These are phyloP conservation scores for Crepidotus variabilis DNA, from an alignment of 768 basidiomycete species.

Conservation along the genomic window DNA sequence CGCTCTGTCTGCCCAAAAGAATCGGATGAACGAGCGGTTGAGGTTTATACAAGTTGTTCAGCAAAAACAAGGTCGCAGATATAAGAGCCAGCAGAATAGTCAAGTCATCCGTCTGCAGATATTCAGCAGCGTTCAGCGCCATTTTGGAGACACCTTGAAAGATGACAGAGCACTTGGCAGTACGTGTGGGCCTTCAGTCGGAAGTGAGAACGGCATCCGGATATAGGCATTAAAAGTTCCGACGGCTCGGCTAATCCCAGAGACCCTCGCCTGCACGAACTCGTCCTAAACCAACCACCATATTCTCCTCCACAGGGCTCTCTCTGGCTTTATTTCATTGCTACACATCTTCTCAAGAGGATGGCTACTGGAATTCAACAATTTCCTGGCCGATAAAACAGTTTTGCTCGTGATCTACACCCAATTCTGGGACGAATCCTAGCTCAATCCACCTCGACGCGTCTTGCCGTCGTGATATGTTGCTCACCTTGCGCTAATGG, in stretches of 20 bases:
- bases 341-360: not conserved
- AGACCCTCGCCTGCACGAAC: not conserved
- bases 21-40: slow-evolving; percentile 92
- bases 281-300: not conserved
- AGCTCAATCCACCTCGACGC: not conserved
- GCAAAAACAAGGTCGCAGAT: slow-evolving; percentile 70
- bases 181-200: not conserved
- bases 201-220: not conserved
- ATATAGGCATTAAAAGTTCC: not conserved
- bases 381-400: not conserved
- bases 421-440: not conserved
- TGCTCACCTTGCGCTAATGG: not conserved
- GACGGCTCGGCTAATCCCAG: slow-evolving; percentile 2
- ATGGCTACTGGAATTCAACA: not conserved
- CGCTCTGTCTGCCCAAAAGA: slow-evolving; percentile 87
- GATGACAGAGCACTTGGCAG: not conserved
- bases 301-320: not conserved
- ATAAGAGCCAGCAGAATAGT: slow-evolving; percentile 76
- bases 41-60: slow-evolving; percentile 76
- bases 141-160: slow-evolving; percentile 14
- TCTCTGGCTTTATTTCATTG: not conserved
- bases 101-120: slow-evolving; percentile 73
- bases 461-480: not conserved
- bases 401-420: not conserved
- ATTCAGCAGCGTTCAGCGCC: slow-evolving; percentile 45